Evolutionary conservation across 1,139 yeast species (phyloP).

Genomic region (Hemisphaericaspora subhashii): DNA sequence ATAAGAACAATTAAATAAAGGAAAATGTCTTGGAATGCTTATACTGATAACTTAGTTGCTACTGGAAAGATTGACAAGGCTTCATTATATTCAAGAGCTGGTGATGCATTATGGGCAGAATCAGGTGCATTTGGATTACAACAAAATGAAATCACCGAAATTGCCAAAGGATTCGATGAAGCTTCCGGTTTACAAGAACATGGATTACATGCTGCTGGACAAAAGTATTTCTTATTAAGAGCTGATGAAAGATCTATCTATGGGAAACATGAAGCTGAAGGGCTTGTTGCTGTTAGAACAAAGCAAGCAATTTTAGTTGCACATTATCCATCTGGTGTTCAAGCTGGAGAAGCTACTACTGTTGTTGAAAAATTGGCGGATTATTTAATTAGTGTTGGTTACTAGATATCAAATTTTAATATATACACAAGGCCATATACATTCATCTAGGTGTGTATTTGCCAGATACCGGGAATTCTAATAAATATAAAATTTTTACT

Average conservation of each 20-base stretch:
- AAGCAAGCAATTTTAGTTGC: constrained; percentile 89
- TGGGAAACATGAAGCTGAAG: constrained; percentile 87
- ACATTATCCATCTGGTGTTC: constrained; percentile 90
- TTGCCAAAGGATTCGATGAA: constrained; percentile 80
- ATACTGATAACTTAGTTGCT: constrained; percentile 86
- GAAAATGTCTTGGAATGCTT: constrained; percentile 62
- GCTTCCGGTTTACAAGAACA: constrained; percentile 76
- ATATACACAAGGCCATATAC: no score
- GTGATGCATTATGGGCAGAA: constrained; percentile 94
- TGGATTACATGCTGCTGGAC: constrained; percentile 83
- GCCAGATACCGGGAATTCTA: not conserved
- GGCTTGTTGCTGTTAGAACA: constrained; percentile 88
- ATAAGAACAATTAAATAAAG: no score
- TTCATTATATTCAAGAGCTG: constrained; percentile 89
- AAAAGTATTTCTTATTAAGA: constrained; percentile 82
- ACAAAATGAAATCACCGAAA: constrained; percentile 67
- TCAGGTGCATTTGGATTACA: constrained; percentile 68
- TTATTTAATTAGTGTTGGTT: constrained; percentile 83
- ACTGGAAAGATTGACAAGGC: constrained; percentile 91
- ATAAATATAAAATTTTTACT: not conserved
- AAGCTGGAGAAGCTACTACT: constrained; percentile 93
- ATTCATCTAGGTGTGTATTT: no score
- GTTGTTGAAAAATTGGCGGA: constrained; percentile 95
- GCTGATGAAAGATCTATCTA: constrained; percentile 93
- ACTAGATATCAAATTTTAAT: constrained; percentile 34